A percentile compares a stretch with the other conserved stretches of the same genome.
These are phyloP conservation scores for Sordariomycetes sp. DNA, from an alignment of 2,329 filamentous ascomycete genomes.

Conservation along the genomic window DNA sequence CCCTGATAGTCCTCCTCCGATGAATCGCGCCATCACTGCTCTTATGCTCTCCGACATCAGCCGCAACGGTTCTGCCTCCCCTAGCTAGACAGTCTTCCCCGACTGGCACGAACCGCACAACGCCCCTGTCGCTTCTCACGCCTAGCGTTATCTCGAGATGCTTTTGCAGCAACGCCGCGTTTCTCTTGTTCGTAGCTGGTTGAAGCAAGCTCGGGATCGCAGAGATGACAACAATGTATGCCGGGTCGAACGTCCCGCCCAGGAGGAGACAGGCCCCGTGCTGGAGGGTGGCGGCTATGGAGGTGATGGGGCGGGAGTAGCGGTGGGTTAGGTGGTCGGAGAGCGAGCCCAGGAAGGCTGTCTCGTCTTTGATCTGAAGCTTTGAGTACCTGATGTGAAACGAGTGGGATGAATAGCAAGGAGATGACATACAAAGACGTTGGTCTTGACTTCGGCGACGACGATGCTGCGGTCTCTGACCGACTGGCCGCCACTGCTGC, in stretches of 20 bases:
- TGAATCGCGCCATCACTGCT: background rate
- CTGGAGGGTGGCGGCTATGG: slow-evolving; percentile 66
- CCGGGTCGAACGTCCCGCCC: slow-evolving; percentile 66
- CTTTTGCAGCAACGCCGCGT: slow-evolving; percentile 67
- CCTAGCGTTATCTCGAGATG: slow-evolving; percentile 63
- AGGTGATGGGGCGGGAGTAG: slow-evolving; percentile 65
- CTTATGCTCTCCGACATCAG: slow-evolving; percentile 41
- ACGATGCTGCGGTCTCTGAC: slow-evolving; percentile 47
- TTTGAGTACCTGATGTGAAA: background rate
- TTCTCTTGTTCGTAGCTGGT: slow-evolving; percentile 70
- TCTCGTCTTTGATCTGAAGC: slow-evolving; percentile 62
- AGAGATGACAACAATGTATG: slow-evolving; percentile 68
- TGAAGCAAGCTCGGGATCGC: slow-evolving; percentile 61
- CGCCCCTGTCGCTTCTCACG: slow-evolving; percentile 56
- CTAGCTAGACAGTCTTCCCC: slow-evolving; percentile 64
- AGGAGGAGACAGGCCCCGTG: slow-evolving; percentile 69
- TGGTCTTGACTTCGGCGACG: slow-evolving; percentile 55
- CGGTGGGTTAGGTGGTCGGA: slow-evolving; percentile 64
- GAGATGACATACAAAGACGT: slow-evolving; percentile 39
- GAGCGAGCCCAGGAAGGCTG: slow-evolving; percentile 64
- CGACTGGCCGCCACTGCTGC: slow-evolving; percentile 32
- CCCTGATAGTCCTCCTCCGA: background rate
- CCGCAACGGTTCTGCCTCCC: slow-evolving; percentile 59
- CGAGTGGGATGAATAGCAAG: background rate
- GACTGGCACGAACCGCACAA: slow-evolving; percentile 63